Evolutionary conservation across 208 protist species (phyloP).

Genomic region (Wallacemonas rigidus): DNA sequence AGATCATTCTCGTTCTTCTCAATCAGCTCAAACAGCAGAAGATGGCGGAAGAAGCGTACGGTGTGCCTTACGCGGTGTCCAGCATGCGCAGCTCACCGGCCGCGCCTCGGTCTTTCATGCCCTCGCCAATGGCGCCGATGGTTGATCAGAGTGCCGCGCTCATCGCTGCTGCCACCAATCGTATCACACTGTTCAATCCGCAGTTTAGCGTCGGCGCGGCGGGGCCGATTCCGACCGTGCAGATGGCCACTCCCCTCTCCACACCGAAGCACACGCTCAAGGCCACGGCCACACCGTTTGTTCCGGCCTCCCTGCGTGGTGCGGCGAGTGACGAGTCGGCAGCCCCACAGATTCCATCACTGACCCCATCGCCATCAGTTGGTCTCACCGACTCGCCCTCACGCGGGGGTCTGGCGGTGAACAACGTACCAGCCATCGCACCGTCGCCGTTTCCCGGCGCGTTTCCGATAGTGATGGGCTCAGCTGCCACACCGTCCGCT

Average conservation of each 20-base stretch:
- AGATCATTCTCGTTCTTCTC: constrained; percentile 61
- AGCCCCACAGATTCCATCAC: constrained; percentile 6
- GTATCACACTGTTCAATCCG: constrained; percentile 12
- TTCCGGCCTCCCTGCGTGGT: background rate
- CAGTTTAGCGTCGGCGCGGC: background rate
- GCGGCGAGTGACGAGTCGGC: background rate
- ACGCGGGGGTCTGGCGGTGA: background rate
- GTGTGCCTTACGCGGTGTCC: background rate
- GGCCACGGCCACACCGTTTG: background rate
- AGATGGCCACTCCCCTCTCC: background rate
- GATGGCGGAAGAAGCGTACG: constrained; percentile 31
- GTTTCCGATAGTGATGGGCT: constrained; percentile 30
- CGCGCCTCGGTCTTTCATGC: background rate
- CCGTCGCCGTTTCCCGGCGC: constrained; percentile 42
- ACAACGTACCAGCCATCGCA: constrained; percentile 23
- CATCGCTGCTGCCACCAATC: constrained; percentile 15
- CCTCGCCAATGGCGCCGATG: constrained; percentile 10
- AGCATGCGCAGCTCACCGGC: constrained; percentile 14
- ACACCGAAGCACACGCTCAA: constrained; percentile 13
- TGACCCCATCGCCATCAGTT: background rate
- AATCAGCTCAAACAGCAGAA: constrained; percentile 63
- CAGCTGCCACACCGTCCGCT: constrained; percentile 23
- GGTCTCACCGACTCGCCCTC: constrained; percentile 11
- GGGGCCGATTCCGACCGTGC: background rate
- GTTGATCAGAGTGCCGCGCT: constrained; percentile 15